Evolutionary conservation across 805 yeast genomes (phyloP).

Genomic region (Tetrapisispora arboricola): DNA sequence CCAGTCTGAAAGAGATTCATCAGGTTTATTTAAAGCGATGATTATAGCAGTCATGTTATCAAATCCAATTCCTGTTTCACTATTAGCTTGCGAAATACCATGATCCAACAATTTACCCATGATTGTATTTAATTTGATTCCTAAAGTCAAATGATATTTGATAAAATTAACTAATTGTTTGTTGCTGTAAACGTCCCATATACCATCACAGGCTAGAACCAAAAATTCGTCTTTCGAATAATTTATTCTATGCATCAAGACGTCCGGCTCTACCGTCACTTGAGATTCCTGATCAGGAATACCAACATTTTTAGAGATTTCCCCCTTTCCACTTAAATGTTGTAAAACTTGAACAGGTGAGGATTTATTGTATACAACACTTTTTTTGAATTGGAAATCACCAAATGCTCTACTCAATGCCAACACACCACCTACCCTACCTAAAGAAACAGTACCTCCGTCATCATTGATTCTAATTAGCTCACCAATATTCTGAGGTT

Average conservation of each 20-base stretch:
- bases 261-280: constrained; percentile 73
- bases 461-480: constrained; percentile 82
- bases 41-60: constrained; percentile 76
- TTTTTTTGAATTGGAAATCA: constrained; percentile 47
- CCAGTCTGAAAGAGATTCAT: constrained; percentile 46
- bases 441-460: constrained; percentile 88
- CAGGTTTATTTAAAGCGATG: constrained; percentile 45
- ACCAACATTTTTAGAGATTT: constrained; percentile 11
- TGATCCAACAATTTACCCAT: constrained; percentile 51
- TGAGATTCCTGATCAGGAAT: constrained; percentile 58
- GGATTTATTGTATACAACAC: constrained; percentile 10
- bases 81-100: constrained; percentile 60
- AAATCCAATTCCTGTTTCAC: constrained; percentile 68
- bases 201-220: constrained; percentile 72
- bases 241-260: constrained; percentile 43
- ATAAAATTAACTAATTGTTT: constrained; percentile 43
- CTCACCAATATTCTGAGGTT: constrained; percentile 93
- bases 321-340: neutral
- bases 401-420: constrained; percentile 90
- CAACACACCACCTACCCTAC: constrained; percentile 90
- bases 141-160: constrained; percentile 47
- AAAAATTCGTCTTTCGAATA: constrained; percentile 49
- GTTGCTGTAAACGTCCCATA: constrained; percentile 65
- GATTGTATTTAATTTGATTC: constrained; percentile 49
- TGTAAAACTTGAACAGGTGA: neutral